Evolutionary conservation across 148 eudicot genomes (phyloP), one percentile per base, ranked within the genome.

Genomic region (Bassia scoparia): DNA sequence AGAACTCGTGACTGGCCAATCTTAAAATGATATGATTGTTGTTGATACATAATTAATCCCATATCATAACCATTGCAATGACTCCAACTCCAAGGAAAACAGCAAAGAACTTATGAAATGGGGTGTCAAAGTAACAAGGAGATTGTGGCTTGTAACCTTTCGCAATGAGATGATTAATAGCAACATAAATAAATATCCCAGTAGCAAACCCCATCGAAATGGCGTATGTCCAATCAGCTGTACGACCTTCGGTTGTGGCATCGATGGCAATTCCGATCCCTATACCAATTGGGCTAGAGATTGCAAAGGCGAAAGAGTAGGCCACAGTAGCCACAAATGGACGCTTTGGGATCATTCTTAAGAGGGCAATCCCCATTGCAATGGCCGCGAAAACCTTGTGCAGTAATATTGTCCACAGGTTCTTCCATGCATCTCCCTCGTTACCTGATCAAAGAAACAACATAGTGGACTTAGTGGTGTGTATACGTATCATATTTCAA

Each of bases 301-400:
- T 79, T 7, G 85, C 96, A n/a, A 92, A 92, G 44, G 91, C 89
- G 17, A 89, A 88, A 15, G 97, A 88, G 74, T 89, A 92, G 0
- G 77, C 81, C 9, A 74, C 59, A 0, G 88, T 89, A 23, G 76
- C 64, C 2, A 85, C 17, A 12, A 89, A 78, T 7, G 97, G 96
- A 69, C 96, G 82, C 79, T 84, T 86, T n/a, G 96, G 96, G n/a
- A 89, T 74, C 89, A 89, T 85, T 58, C 81, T 87, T 18, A 92
- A 78, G 1, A 92, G 84, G 46, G 92, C 96, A 5, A 92, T 88
- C 0, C 97, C 97, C 93, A 92, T 87, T 74, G 93, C 86, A 20
- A 92, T 66, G 30, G 93, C 96, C 64, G 87, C 92, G 71, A 89
- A 87, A 5, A 89, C 83, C 80, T 89, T 92, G 88, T 92, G 97